phyloP scores from a whole-genome alignment of 2,329 filamentous ascomycete genomes.

The Nigrograna mackinnonii region DNA sequence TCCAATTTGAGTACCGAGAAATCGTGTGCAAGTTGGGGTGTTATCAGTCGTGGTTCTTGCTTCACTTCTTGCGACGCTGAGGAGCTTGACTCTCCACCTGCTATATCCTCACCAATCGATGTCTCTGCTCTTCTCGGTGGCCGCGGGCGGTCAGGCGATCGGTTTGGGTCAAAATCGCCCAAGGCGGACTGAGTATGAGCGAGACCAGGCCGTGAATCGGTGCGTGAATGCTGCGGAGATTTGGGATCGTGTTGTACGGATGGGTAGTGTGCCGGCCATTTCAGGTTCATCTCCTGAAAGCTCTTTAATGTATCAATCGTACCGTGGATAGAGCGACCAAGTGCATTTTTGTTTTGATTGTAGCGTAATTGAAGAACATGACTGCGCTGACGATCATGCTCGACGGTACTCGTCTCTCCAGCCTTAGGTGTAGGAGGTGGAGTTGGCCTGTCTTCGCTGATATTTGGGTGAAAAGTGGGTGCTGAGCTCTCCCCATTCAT shows the following conservation, averaged over 20 bases:
- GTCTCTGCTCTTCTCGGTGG: constrained; percentile 72
- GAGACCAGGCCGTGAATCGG: constrained; percentile 64
- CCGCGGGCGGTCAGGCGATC: constrained; percentile 52
- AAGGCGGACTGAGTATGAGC: constrained; percentile 66
- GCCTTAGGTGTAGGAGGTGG: constrained; percentile 58
- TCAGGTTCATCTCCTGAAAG: constrained; percentile 84
- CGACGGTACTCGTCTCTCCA: constrained; percentile 54
- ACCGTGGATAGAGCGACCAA: constrained; percentile 85
- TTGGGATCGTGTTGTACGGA: constrained; percentile 66
- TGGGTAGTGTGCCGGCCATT: constrained; percentile 95
- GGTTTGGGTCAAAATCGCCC: constrained; percentile 50
- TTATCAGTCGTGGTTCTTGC: constrained; percentile 80
- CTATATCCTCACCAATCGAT: constrained; percentile 61
- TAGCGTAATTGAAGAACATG: constrained; percentile 94
- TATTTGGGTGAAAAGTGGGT: constrained; percentile 58
- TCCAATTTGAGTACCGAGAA: constrained; percentile 96
- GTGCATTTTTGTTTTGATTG: constrained; percentile 84
- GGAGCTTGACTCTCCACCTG: constrained; percentile 73
- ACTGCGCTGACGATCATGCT: constrained; percentile 70
- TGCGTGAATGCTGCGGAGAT: constrained; percentile 40
- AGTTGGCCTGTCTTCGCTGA: constrained; percentile 61
- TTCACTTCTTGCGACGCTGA: constrained; percentile 64
- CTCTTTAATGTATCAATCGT: constrained; percentile 82
- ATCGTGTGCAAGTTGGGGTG: constrained; percentile 90
- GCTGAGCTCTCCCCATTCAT: constrained; percentile 62